Evolutionary conservation across 805 yeast species (phyloP).

Genomic region (Saccharomycopsis fodiens): DNA sequence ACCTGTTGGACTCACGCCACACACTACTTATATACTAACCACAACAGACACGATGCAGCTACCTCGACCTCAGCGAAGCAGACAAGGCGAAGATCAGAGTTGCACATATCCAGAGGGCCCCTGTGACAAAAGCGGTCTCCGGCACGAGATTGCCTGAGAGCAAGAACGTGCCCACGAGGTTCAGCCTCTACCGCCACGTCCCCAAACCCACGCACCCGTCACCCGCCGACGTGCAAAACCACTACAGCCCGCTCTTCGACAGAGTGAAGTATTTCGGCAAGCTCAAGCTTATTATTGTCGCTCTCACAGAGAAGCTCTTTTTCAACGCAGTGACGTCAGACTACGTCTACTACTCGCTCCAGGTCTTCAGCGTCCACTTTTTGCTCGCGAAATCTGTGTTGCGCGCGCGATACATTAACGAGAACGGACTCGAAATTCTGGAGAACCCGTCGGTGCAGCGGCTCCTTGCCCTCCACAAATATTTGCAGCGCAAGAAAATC

Average conservation of each 20-base stretch:
- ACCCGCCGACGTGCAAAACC: not conserved
- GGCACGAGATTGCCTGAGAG: not conserved
- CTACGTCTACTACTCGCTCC: constrained; percentile 1
- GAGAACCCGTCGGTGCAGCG: not conserved
- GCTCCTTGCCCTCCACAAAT: not conserved
- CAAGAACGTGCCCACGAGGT: not conserved
- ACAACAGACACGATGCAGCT: constrained; percentile 5
- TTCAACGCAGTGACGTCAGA: not conserved
- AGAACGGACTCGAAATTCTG: not conserved
- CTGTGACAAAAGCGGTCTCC: not conserved
- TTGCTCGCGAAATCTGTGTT: not conserved
- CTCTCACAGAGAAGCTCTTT: constrained; percentile 1
- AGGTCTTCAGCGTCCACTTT: not conserved
- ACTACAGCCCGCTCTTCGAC: constrained; percentile 7
- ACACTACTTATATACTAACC: not conserved
- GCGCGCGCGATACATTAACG: not conserved
- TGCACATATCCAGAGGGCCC: not conserved
- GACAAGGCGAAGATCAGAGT: constrained; percentile 2
- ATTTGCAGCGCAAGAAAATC: not conserved
- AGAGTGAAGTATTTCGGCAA: constrained; percentile 1
- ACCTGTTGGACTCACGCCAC: too few species aligned
- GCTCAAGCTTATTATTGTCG: not conserved
- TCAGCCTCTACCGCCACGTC: not conserved
- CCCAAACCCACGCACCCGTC: not conserved
- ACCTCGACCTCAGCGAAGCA: not conserved